Conservation (phyloP, 495 filamentous ascomycete species). For the Penicillium taxi region DNA sequence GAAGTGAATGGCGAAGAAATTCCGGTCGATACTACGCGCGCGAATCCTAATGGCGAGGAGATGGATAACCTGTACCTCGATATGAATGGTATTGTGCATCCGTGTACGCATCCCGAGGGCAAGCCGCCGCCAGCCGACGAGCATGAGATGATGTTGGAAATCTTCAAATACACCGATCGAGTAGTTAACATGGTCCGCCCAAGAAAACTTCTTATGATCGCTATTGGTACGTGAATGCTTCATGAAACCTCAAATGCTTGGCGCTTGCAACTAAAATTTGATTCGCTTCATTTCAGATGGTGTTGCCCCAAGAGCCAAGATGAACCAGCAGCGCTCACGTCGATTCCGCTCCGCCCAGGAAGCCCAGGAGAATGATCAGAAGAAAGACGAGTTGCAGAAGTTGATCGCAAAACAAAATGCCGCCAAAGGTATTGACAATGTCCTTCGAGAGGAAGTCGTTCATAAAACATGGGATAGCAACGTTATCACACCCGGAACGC, state of each 20-base stretch:
- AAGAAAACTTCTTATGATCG: conserved; percentile 92
- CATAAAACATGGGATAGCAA: conserved; percentile 97
- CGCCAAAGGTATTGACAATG: conserved; percentile 46
- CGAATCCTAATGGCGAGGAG: conserved; percentile 96
- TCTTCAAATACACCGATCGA: conserved; percentile 95
- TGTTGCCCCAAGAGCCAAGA: conserved; percentile 88
- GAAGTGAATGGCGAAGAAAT: conserved; percentile 71
- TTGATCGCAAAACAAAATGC: conserved; percentile 64
- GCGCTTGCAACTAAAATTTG: conserved; percentile 1
- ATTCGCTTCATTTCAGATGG: conserved; percentile 53
- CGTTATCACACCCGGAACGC: conserved; percentile 94
- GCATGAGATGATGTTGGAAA: conserved; percentile 98
- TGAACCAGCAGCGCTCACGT: conserved; percentile 93
- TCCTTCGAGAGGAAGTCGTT: conserved; percentile 53
- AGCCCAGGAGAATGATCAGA: conserved; percentile 85
- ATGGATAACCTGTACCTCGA: conserved; percentile 97
- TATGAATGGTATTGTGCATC: conserved; percentile 99
- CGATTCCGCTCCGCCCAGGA: conserved; percentile 91
- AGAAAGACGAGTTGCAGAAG: conserved; percentile 78
- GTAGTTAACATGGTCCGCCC: conserved; percentile 98
- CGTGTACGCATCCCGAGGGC: conserved; percentile 96
- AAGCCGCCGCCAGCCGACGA: conserved; percentile 83
- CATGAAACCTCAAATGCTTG: background rate
- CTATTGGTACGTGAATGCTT: conserved; percentile 65
- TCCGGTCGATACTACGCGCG: conserved; percentile 71